Evolutionary conservation across 1,139 yeast species (phyloP).

Genomic region (Pichia sp.): DNA sequence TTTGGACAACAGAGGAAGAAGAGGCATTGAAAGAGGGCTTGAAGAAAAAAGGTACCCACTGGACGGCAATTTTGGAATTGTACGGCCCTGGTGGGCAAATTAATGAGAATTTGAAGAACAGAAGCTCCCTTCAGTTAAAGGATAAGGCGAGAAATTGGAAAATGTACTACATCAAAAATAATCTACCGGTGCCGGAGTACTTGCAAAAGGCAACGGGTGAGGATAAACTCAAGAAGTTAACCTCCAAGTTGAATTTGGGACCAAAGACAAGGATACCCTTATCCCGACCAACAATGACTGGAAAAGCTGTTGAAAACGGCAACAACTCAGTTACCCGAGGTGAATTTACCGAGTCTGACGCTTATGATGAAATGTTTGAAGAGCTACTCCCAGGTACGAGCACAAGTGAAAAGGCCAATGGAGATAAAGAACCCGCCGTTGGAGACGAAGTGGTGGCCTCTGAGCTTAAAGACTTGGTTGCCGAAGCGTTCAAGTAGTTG

Average conservation of each 20-base stretch:
- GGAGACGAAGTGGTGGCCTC: constrained; percentile 21
- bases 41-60: constrained; percentile 80
- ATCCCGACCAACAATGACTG: not conserved
- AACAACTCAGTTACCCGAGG: not conserved
- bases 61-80: constrained; percentile 82
- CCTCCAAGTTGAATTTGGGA: not conserved
- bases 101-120: constrained; percentile 73
- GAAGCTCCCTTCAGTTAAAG: constrained; percentile 86
- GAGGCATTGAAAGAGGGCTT: constrained; percentile 76
- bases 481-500: constrained; percentile 22
- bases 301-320: not conserved
- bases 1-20: constrained; percentile 91
- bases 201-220: constrained; percentile 83
- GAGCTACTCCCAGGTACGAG: constrained; percentile 4
- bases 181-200: constrained; percentile 69
- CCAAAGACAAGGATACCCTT: not conserved
- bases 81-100: constrained; percentile 91
- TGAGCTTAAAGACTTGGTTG: constrained; percentile 27
- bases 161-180: constrained; percentile 68
- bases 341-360: constrained; percentile 8
- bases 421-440: not conserved
- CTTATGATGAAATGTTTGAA: constrained; percentile 10
- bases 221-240: constrained; percentile 28
- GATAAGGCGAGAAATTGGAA: constrained; percentile 97
- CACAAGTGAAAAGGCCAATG: constrained; percentile 1